These are phyloP conservation scores for Cercospora canescens DNA, from an alignment of 2,329 filamentous ascomycete species.

Conservation along the genomic window DNA sequence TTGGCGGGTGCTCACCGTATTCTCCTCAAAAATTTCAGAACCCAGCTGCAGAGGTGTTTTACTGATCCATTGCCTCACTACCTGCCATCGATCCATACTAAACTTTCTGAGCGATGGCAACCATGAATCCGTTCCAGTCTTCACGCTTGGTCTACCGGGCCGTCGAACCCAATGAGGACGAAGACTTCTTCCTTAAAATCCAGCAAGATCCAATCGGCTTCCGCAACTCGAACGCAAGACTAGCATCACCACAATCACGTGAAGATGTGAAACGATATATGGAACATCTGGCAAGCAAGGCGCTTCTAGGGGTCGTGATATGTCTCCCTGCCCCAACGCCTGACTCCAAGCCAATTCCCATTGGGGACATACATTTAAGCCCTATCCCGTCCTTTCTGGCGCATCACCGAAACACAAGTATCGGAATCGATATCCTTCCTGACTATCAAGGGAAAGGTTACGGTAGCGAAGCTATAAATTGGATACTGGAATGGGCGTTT, in stretches of 20 bases:
- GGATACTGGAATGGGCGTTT: slow-evolving; percentile 52
- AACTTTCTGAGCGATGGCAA: background rate
- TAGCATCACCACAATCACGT: slow-evolving; percentile 35
- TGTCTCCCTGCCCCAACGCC: slow-evolving; percentile 32
- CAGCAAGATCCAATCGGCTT: slow-evolving; percentile 21
- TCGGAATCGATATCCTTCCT: slow-evolving; percentile 42
- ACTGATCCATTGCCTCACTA: background rate
- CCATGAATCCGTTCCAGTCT: slow-evolving; percentile 37
- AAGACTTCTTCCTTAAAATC: slow-evolving; percentile 31
- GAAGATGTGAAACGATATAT: slow-evolving; percentile 32
- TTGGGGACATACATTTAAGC: slow-evolving; percentile 38
- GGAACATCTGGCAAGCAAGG: slow-evolving; percentile 25
- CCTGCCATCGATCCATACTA: background rate
- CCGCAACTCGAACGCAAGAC: slow-evolving; percentile 19
- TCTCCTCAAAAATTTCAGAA: background rate
- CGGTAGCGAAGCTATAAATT: slow-evolving; percentile 50
- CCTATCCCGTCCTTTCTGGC: slow-evolving; percentile 15
- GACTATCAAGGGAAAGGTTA: slow-evolving; percentile 45
- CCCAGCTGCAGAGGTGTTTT: background rate
- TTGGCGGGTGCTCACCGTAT: background rate
- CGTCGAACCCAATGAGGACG: slow-evolving; percentile 32
- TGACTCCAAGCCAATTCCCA: slow-evolving; percentile 10
- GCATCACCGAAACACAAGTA: slow-evolving; percentile 47
- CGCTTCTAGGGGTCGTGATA: slow-evolving; percentile 41
- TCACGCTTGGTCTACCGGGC: slow-evolving; percentile 43